phyloP scores from a whole-genome alignment of 176 grass and related monocot genomes.

The Paspalum vaginatum region DNA sequence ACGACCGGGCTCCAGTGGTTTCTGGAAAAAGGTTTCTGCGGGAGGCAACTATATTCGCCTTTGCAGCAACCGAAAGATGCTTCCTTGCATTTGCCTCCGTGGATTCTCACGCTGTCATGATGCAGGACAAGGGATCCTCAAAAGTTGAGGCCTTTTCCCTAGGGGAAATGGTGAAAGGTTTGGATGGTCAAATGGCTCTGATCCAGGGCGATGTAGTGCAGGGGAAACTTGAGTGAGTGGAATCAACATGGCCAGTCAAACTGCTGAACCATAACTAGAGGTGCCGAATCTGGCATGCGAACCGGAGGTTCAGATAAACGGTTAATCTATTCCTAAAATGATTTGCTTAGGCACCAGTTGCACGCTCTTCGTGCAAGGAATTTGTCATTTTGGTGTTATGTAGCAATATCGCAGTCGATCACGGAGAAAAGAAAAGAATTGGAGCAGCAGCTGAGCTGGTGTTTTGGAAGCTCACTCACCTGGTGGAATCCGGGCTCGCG shows the following conservation, averaged over 20 bases:
- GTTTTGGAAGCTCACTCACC: conserved; percentile 37
- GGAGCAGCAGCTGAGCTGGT: not conserved
- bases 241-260: not conserved
- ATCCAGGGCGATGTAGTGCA: not conserved
- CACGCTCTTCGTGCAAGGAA: no score
- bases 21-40: not conserved
- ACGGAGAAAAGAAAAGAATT: no score
- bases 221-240: not conserved
- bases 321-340: conserved; percentile 2
- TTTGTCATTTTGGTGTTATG: not conserved
- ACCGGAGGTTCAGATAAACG: not conserved
- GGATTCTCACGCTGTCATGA: not conserved
- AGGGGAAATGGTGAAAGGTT: conserved; percentile 27
- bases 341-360: not conserved
- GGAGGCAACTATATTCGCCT: not conserved
- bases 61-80: not conserved
- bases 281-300: conserved; percentile 6
- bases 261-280: not conserved
- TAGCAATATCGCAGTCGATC: not conserved
- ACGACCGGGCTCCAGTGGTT: not conserved
- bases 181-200: conserved; percentile 2
- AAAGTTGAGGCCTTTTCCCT: not conserved
- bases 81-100: not conserved
- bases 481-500: conserved; percentile 96
- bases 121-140: conserved; percentile 2